phyloP scores from a whole-genome alignment of 2,329 filamentous ascomycete genomes.

The Leptosphaerulina australis region DNA sequence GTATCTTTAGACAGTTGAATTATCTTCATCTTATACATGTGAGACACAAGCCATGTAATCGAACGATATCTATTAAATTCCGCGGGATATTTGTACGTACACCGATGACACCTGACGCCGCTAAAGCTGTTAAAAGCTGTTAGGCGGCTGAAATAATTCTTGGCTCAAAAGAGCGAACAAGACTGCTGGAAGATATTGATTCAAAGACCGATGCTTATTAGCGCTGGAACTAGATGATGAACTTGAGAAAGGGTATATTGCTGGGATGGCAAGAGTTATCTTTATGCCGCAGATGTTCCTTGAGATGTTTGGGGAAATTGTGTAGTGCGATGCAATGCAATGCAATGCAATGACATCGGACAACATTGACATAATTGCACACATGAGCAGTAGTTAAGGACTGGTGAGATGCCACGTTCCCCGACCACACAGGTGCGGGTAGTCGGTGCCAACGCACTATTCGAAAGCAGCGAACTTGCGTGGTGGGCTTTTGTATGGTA shows the following conservation, averaged over 20 bases:
- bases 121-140: no score
- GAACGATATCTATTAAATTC: no score
- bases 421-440: neutral
- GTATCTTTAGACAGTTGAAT: no score
- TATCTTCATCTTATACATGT: no score
- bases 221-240: neutral
- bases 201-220: neutral
- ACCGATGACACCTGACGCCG: no score
- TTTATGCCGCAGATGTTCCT: neutral
- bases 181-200: neutral
- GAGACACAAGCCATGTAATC: no score
- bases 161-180: no score
- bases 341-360: neutral
- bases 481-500: constrained; percentile 10
- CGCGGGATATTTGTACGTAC: no score
- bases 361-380: neutral
- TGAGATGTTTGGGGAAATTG: neutral
- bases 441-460: neutral
- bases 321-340: neutral
- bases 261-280: neutral
- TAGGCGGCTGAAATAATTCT: no score
- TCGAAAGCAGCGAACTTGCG: constrained; percentile 2
- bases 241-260: neutral
- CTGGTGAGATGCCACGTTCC: neutral
- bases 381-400: neutral